Percentiles rank a stretch among this genome's conserved stretches.
phyloP scores from a whole-genome alignment of 805 yeast species.

The Saccharomycopsis guyanensis region DNA sequence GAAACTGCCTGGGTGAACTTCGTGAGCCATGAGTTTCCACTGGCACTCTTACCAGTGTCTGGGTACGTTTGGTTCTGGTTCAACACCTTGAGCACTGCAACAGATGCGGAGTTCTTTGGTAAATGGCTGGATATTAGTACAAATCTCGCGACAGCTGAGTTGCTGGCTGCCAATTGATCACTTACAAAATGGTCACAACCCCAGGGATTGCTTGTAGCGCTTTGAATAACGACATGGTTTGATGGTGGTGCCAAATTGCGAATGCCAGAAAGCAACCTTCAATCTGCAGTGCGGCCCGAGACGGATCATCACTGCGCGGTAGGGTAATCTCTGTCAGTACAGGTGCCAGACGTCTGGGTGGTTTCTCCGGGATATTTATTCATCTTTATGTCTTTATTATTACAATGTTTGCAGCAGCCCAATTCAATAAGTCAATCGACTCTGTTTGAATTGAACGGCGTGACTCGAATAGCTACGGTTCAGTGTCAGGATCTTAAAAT shows the following conservation, averaged over 20 bases:
- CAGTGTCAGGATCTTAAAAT: no score
- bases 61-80: constrained; percentile 14
- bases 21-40: constrained; percentile 16
- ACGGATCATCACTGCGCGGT: no score
- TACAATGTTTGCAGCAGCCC: no score
- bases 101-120: constrained; percentile 7
- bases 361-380: no score
- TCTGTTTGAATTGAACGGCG: no score
- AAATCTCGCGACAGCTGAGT: neutral
- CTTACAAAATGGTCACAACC: constrained; percentile 33
- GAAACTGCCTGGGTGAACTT: neutral
- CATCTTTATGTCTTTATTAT: no score
- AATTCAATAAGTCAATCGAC: no score
- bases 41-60: neutral
- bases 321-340: no score
- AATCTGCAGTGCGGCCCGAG: no score
- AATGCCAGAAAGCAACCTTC: no score
- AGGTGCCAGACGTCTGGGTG: no score
- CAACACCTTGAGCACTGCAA: constrained; percentile 10
- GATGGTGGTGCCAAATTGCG: neutral
- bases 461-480: no score
- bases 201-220: constrained; percentile 30
- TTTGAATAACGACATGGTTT: constrained; percentile 31
- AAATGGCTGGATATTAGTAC: constrained; percentile 9
- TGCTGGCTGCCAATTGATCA: constrained; percentile 14